A percentile compares a stretch with the other conserved stretches of the same genome.
These are phyloP conservation scores for Micractinium conductrix DNA, from an alignment of 139 green algal genomes.

Conservation along the genomic window DNA sequence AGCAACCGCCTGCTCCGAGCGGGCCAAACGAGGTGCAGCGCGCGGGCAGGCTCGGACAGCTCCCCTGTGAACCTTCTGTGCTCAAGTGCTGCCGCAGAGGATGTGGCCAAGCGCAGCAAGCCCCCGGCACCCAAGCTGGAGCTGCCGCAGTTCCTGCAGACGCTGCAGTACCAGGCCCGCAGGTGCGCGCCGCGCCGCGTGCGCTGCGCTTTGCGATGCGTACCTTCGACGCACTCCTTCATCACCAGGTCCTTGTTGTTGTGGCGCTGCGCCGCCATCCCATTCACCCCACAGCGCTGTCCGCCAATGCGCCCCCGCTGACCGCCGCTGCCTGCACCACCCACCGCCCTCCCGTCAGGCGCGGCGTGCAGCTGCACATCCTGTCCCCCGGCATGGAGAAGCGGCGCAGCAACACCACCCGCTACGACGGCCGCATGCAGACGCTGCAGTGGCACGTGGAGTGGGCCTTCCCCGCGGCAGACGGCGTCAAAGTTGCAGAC, in stretches of 20 bases:
- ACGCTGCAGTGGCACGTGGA: conserved; percentile 47
- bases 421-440: conserved; percentile 44
- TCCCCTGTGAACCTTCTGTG: too few species aligned
- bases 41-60: too few species aligned
- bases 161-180: conserved; percentile 42
- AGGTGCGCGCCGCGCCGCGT: neutral
- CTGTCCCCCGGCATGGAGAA: conserved; percentile 51
- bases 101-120: conserved; percentile 48
- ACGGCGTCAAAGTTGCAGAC: neutral
- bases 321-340: too few species aligned
- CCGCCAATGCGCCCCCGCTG: too few species aligned
- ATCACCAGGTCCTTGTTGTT: too few species aligned
- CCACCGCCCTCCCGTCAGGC: neutral
- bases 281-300: too few species aligned
- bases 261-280: too few species aligned
- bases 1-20: too few species aligned
- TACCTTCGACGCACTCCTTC: too few species aligned
- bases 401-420: conserved; percentile 43
- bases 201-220: too few species aligned
- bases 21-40: too few species aligned
- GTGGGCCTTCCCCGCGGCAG: conserved; percentile 41
- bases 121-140: conserved; percentile 37
- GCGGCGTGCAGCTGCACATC: conserved; percentile 49
- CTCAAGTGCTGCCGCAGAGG: too few species aligned
- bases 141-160: conserved; percentile 47